Conservation (phyloP, 106 monocot species). For the Alisma plantagoaquatica region DNA sequence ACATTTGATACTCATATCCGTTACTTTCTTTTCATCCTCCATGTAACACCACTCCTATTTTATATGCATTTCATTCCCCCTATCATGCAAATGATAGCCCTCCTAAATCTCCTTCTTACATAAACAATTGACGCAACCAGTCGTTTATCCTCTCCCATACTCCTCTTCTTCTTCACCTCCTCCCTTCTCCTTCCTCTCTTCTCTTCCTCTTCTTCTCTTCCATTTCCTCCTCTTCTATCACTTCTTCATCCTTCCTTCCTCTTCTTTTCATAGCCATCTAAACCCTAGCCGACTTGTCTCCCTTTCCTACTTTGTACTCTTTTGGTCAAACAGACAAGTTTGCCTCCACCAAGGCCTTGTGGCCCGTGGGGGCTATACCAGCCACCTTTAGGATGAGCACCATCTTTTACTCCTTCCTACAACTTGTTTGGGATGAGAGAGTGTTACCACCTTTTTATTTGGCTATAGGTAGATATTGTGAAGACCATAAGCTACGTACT, state of each 20-base stretch:
- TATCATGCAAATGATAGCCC: too few species aligned
- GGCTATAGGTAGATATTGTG: too few species aligned
- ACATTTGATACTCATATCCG: too few species aligned
- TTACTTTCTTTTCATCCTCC: too few species aligned
- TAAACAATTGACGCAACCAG: too few species aligned
- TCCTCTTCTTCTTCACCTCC: background rate
- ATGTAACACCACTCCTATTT: too few species aligned
- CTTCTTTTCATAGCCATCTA: background rate
- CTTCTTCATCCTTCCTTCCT: too few species aligned
- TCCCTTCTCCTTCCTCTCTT: background rate
- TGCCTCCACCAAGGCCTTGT: background rate
- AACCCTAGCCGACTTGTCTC: background rate
- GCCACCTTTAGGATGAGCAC: background rate
- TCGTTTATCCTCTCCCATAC: background rate
- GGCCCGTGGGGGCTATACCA: background rate
- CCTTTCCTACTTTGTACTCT: background rate
- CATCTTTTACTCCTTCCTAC: background rate
- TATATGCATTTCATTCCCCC: too few species aligned
- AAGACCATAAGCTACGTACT: too few species aligned
- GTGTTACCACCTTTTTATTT: too few species aligned
- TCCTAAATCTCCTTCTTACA: too few species aligned
- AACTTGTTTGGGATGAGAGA: too few species aligned
- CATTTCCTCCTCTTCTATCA: background rate
- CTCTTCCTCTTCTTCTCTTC: background rate
- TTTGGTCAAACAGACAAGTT: background rate